Base-by-base conservation (phyloP, 805 yeast genomes). In the Myxozyma udenii region DNA sequence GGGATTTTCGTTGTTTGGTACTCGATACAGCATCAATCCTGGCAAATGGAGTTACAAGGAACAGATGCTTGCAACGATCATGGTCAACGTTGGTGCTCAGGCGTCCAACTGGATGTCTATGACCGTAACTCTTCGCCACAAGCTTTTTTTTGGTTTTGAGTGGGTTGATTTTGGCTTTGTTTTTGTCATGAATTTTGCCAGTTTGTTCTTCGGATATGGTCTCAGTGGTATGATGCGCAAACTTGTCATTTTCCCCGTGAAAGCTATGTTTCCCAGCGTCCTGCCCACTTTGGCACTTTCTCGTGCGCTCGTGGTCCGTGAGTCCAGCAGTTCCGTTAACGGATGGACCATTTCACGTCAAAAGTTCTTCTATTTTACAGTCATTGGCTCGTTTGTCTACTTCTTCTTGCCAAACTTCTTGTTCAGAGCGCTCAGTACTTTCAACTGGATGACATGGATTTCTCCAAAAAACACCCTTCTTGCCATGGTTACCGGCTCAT, bases 21-120 rank as follows among this genome's bases (percentile, higher is more conserved):
- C 60, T 19, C 69, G 74, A 56, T 63, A 66, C 49, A 70, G 71
- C 5, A 64, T 81, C 48, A 80, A 80, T 64, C 84, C 83, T 2
- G 84, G 86, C 9, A 83, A 84, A 11, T 83, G 85, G 83, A 69
- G 73, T 25, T 71, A 66, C 55, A 83, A 83, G 61, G 87, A 83
- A 62, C 87, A 83, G 64, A 79, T 81, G 81, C 72, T 83, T 51
- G 71, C 83, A 1, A 78, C 87, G 1, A 48, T 68, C 18, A 59
- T 65, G 25, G 63, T 66, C 57, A 55, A 61, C 12, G 65, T 62
- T 2, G 44, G 48, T 24, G 64, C 39, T 7, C 49, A 44, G n/a
- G 24, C 38, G 21, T 44, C 53, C 9, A 44, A 50, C 22, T 50
- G 42, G 44, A 39, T 44, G 45, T 28, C 36, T 18, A 37, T 44